Evolutionary conservation across 345 rosid genomes (phyloP).

Genomic region (Arabis alpina): DNA sequence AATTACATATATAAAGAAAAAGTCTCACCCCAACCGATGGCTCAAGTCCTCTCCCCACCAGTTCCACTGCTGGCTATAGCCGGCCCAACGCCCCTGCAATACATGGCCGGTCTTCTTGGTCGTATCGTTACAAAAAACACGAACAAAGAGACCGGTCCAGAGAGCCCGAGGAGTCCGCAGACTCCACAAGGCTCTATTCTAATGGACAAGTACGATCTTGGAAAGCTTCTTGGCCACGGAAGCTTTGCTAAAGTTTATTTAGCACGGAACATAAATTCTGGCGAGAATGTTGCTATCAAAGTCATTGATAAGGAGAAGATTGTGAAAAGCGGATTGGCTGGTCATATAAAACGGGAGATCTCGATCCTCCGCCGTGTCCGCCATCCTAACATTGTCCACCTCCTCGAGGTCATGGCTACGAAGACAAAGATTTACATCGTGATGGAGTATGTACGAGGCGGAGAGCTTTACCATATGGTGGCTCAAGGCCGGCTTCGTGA

Average conservation of each 20-base stretch:
- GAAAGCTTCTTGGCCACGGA: slow-evolving; percentile 90
- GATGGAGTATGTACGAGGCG: slow-evolving; percentile 87
- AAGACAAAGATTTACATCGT: slow-evolving; percentile 84
- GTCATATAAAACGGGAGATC: slow-evolving; percentile 89
- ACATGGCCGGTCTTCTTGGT: slow-evolving; percentile 34
- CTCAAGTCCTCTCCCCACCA: slow-evolving; percentile 38
- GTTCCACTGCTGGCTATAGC: background rate
- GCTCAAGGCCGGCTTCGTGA: slow-evolving; percentile 77
- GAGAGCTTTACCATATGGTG: slow-evolving; percentile 76
- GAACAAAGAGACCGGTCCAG: slow-evolving; percentile 29
- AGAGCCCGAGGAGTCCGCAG: slow-evolving; percentile 40
- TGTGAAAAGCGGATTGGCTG: slow-evolving; percentile 46
- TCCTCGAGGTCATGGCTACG: slow-evolving; percentile 82
- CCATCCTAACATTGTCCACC: slow-evolving; percentile 73
- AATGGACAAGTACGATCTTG: slow-evolving; percentile 88
- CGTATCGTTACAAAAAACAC: slow-evolving; percentile 29
- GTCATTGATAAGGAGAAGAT: slow-evolving; percentile 78
- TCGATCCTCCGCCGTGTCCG: slow-evolving; percentile 76
- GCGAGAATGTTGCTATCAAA: slow-evolving; percentile 87
- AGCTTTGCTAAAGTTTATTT: slow-evolving; percentile 92
- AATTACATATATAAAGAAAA: background rate
- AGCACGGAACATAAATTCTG: slow-evolving; percentile 60
- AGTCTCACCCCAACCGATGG: slow-evolving; percentile 22
- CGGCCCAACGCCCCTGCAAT: slow-evolving; percentile 30
- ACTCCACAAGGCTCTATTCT: slow-evolving; percentile 40